These are phyloP conservation scores for Sporisorium exsertum DNA, from an alignment of 1,284 basidiomycete species.

Conservation along the genomic window DNA sequence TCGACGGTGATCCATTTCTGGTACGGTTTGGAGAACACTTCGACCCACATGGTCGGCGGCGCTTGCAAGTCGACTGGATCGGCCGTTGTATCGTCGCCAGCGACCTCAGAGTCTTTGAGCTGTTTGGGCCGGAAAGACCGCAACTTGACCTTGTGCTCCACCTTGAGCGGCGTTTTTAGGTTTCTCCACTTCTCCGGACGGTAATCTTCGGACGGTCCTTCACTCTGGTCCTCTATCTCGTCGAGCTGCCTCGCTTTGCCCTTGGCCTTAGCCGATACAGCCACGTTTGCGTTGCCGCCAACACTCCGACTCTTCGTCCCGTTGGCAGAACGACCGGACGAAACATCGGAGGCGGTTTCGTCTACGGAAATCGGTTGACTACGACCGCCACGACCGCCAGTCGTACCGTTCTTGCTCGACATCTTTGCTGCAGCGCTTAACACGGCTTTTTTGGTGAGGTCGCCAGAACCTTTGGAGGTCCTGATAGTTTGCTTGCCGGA, in stretches of 20 bases:
- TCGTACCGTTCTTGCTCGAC: constrained; percentile 4
- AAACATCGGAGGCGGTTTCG: constrained; percentile 29
- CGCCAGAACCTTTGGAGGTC: constrained; percentile 5
- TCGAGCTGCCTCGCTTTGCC: constrained; percentile 36
- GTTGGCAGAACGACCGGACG: constrained; percentile 6
- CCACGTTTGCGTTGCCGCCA: background rate
- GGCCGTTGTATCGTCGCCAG: constrained; percentile 49
- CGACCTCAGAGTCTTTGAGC: constrained; percentile 52
- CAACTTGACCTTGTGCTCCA: constrained; percentile 53
- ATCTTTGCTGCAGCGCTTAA: constrained; percentile 25
- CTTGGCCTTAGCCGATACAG: constrained; percentile 16
- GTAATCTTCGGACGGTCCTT: constrained; percentile 32
- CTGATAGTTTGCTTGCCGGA: constrained; percentile 1
- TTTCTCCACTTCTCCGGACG: constrained; percentile 53
- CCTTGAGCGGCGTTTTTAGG: constrained; percentile 48
- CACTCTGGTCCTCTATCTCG: constrained; percentile 9
- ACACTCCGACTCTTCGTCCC: background rate
- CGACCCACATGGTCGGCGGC: constrained; percentile 97
- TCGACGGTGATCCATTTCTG: constrained; percentile 93
- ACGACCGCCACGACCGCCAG: constrained; percentile 14
- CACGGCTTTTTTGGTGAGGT: constrained; percentile 36
- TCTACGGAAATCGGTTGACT: constrained; percentile 24
- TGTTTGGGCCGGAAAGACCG: constrained; percentile 46
- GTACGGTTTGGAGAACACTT: constrained; percentile 93
- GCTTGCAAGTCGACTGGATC: constrained; percentile 67